These are phyloP conservation scores for Penicillium pulvis DNA, from an alignment of 495 filamentous ascomycete species.

Conservation along the genomic window DNA sequence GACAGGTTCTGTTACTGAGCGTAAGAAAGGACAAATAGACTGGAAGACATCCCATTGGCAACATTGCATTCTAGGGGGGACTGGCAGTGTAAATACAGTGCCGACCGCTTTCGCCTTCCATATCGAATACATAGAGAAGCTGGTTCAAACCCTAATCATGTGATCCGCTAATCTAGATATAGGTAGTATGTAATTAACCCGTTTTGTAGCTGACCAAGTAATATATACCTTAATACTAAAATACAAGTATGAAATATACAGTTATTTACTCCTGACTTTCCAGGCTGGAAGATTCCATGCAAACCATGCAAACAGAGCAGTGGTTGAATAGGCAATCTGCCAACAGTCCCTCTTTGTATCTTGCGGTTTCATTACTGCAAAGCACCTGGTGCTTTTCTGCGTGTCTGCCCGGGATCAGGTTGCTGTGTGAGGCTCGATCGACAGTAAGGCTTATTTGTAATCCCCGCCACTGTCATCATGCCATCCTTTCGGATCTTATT, in stretches of 20 bases:
- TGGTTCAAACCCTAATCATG: too few relatives aligned
- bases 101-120: too few relatives aligned
- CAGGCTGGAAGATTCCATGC: slow-evolving; percentile 5
- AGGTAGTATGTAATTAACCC: too few relatives aligned
- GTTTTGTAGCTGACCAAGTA: too few relatives aligned
- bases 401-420: neutral
- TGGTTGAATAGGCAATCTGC: too few relatives aligned
- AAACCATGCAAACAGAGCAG: slow-evolving; percentile 7
- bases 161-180: too few relatives aligned
- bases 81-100: too few relatives aligned
- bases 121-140: too few relatives aligned
- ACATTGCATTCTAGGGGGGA: too few relatives aligned
- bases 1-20: too few relatives aligned
- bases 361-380: slow-evolving; percentile 6
- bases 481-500: slow-evolving; percentile 5
- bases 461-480: slow-evolving; percentile 9
- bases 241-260: slow-evolving; percentile 5
- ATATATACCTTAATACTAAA: neutral
- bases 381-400: slow-evolving; percentile 3
- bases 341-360: slow-evolving; percentile 9
- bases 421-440: slow-evolving; percentile 1
- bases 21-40: too few relatives aligned
- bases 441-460: slow-evolving; percentile 8
- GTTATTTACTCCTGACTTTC: slow-evolving; percentile 8
- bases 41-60: too few relatives aligned